These are phyloP conservation scores for Trichoderma arundinaceum DNA, from an alignment of 2,329 filamentous ascomycete genomes.

Conservation along the genomic window DNA sequence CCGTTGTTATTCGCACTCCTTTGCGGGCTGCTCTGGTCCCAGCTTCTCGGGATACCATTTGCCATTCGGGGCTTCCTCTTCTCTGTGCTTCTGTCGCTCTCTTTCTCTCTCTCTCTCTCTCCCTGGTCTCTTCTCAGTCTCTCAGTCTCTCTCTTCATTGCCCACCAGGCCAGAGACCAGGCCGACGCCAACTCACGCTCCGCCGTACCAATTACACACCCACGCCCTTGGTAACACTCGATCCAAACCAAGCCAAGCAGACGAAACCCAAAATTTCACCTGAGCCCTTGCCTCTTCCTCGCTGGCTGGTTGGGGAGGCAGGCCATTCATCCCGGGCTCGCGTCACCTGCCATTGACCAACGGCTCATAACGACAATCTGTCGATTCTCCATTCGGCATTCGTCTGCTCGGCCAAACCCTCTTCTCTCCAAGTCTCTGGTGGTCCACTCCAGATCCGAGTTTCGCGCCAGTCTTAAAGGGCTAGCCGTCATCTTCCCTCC, in stretches of 20 bases:
- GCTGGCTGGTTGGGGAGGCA: conserved; percentile 22
- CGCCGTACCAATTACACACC: neutral
- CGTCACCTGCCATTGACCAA: conserved; percentile 28
- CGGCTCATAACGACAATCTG: conserved; percentile 21
- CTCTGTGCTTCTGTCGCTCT: conserved; percentile 13
- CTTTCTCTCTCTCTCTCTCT: conserved; percentile 12
- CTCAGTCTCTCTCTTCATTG: neutral
- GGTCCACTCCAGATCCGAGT: conserved; percentile 22
- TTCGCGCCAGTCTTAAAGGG: conserved; percentile 26
- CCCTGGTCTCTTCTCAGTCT: neutral
- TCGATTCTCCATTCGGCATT: conserved; percentile 23
- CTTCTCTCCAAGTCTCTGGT: conserved; percentile 2
- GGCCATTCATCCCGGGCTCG: conserved; percentile 25
- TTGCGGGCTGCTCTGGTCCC: conserved; percentile 14
- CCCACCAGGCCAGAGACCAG: no score
- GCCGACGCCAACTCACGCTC: neutral
- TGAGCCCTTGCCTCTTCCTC: conserved; percentile 15
- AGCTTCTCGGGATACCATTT: conserved; percentile 22
- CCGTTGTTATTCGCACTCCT: conserved; percentile 25
- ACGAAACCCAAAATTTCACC: neutral
- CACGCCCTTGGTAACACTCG: neutral
- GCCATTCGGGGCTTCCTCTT: conserved; percentile 1
- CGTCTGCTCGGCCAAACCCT: conserved; percentile 13
- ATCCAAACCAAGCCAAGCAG: neutral
- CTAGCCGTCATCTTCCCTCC: conserved; percentile 10